Base-by-base conservation (phyloP, 169 alveolate species). In the Perkinsus marinus region DNA sequence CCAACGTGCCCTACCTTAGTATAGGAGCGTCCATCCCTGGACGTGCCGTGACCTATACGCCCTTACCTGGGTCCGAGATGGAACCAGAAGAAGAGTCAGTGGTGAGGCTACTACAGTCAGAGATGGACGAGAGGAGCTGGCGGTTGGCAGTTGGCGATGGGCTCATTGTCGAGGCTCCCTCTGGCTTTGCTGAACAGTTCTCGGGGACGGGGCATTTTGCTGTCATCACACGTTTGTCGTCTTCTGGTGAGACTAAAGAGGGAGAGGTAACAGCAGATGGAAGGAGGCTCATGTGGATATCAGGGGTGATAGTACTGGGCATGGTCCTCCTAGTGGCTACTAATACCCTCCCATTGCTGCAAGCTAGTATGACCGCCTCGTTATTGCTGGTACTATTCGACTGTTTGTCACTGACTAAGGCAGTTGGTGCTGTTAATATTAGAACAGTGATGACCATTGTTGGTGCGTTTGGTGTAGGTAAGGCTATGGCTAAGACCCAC, bases 381-480 rank as follows among this genome's bases (percentile, higher is more conserved):
- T 26, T 90, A 16, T 39, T 47, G 39, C 91, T 90, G 30, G 79
- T 57, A 2, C 26, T 57, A 57, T 57, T 57, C 34, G 79, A 57
- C 22, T 57, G 79, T 57, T 30, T 57, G 7, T 30, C 79, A 2
- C 22, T 57, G 34, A 57, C 79, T 16, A 57, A 13, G 34, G 90
- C 79, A 0, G 10, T 47, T 41, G 39, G n/a, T 10, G 92, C 92
- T 36, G 43, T 91, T 68, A 91, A 91, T 26, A 39, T 91, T 46
- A 38, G 92, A 39, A 91, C 92, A 30, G 92, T 91, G 13, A 37
- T 91, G 39, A 91, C 92, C 68, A 91, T 91, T 13, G 92, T 91
- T 17, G 92, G 92, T 34, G 92, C 92, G 36, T 91, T 91, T 17
- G 92, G 92, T 0, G 90, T 91, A 17, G 92, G 92, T 6, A 39